Evolutionary conservation across 805 yeast genomes (phyloP).

Genomic region (Teunomyces cretensis): DNA sequence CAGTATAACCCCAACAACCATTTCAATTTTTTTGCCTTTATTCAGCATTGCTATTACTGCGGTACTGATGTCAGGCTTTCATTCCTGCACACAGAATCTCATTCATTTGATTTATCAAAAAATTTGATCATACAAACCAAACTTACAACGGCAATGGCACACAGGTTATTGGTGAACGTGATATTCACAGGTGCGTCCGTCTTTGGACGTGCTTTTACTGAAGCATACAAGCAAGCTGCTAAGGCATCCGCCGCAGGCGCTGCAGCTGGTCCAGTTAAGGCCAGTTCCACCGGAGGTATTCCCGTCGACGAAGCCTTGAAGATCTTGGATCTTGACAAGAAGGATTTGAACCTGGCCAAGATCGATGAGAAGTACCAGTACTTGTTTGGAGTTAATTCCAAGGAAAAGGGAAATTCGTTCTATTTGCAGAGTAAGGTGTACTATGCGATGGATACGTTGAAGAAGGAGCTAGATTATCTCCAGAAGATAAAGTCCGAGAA

Average conservation of each 20-base stretch:
- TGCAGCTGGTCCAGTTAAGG: constrained; percentile 36
- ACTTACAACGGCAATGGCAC: constrained; percentile 57
- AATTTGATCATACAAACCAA: constrained; percentile 1
- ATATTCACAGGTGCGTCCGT: constrained; percentile 93
- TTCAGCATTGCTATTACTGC: too few species aligned
- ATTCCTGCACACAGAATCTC: not conserved
- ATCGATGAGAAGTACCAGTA: constrained; percentile 73
- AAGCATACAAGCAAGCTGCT: constrained; percentile 96
- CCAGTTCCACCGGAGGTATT: constrained; percentile 71
- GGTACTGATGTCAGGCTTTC: too few species aligned
- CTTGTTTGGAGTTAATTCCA: constrained; percentile 83
- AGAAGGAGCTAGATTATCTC: constrained; percentile 67
- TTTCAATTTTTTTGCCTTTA: too few species aligned
- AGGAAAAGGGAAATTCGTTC: constrained; percentile 95
- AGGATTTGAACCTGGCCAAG: constrained; percentile 54
- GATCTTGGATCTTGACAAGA: constrained; percentile 75
- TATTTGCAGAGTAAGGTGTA: constrained; percentile 90
- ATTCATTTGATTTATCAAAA: not conserved
- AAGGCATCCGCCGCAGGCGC: constrained; percentile 71
- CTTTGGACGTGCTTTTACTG: constrained; percentile 93
- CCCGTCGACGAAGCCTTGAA: constrained; percentile 87
- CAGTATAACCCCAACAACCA: too few species aligned
- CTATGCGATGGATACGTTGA: constrained; percentile 89
- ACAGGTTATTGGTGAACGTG: constrained; percentile 85
- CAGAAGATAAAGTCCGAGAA: constrained; percentile 39